These are phyloP conservation scores for Aspergillus bridgeri DNA, from an alignment of 495 filamentous ascomycete species.

Conservation along the genomic window DNA sequence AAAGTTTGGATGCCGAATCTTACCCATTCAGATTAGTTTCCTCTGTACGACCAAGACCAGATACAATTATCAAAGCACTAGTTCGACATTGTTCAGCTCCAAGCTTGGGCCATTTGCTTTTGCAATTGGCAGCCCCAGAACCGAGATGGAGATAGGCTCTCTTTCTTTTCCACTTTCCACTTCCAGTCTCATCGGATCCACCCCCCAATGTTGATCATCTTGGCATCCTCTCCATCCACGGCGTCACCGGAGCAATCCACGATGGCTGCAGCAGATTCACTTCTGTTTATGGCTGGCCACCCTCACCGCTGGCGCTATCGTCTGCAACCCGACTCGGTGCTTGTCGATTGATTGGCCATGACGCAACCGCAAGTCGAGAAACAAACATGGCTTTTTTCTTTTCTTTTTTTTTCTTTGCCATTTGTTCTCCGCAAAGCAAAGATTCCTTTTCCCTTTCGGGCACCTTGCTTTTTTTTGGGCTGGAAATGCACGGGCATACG, in stretches of 20 bases:
- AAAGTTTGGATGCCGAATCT: neutral
- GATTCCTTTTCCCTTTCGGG: neutral
- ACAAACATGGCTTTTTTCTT: neutral
- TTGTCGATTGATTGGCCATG: neutral
- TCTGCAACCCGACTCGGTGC: constrained; percentile 3
- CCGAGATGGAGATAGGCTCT: constrained; percentile 5
- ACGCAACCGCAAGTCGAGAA: neutral
- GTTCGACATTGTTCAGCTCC: neutral
- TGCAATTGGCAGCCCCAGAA: constrained; percentile 6
- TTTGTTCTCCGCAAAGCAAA: neutral
- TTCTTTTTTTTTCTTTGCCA: neutral
- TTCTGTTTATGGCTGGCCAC: constrained; percentile 13
- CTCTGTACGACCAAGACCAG: neutral
- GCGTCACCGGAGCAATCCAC: neutral
- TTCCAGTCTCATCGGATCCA: constrained; percentile 5
- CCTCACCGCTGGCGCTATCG: constrained; percentile 4
- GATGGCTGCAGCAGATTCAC: constrained; percentile 5
- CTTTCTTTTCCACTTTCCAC: constrained; percentile 3
- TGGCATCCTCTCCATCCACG: constrained; percentile 4
- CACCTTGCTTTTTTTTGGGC: neutral
- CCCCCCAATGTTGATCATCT: constrained; percentile 7
- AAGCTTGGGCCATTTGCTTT: constrained; percentile 8
- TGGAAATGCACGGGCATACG: neutral
- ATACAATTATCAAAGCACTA: neutral
- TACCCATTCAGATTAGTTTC: neutral